Evolutionary conservation across 306 rosid genomes (phyloP).

Genomic region (Ormosia semicastrata): DNA sequence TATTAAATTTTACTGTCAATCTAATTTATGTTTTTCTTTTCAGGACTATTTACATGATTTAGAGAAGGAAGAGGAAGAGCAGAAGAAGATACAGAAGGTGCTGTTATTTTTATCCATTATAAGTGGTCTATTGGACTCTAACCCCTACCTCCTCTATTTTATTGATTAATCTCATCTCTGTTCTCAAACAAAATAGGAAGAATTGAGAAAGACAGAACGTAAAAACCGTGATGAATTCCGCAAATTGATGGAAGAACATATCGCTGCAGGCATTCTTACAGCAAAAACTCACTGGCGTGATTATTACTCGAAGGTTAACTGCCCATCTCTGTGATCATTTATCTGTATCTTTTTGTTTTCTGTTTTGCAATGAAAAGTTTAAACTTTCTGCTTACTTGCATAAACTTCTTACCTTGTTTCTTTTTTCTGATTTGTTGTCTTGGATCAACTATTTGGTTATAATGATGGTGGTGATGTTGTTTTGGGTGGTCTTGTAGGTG

Average conservation of each 20-base stretch:
- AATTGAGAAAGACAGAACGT: slow-evolving; percentile 84
- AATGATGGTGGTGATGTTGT: not conserved
- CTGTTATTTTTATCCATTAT: slow-evolving; percentile 19
- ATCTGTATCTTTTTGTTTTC: not conserved
- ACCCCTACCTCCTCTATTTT: not conserved
- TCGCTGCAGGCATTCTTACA: slow-evolving; percentile 64
- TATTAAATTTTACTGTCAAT: slow-evolving; percentile 15
- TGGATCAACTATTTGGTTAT: not conserved
- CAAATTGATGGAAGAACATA: slow-evolving; percentile 87
- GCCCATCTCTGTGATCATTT: slow-evolving; percentile 8
- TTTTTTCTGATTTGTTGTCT: slow-evolving; percentile 19
- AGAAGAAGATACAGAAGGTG: slow-evolving; percentile 86
- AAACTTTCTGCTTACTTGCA: not conserved
- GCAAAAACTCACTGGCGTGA: slow-evolving; percentile 93
- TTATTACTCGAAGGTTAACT: slow-evolving; percentile 60
- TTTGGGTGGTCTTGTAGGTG: slow-evolving; percentile 44
- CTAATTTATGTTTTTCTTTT: slow-evolving; percentile 29
- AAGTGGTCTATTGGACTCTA: slow-evolving; percentile 4
- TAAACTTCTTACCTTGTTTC: slow-evolving; percentile 3
- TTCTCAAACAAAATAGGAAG: slow-evolving; percentile 64
- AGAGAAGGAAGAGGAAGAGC: slow-evolving; percentile 94
- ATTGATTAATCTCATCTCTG: slow-evolving; percentile 36
- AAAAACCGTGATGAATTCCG: slow-evolving; percentile 93
- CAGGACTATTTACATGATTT: slow-evolving; percentile 82
- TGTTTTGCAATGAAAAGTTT: not conserved